A percentile compares a stretch with the other conserved stretches of the same genome.
Conservation (phyloP, 495 filamentous ascomycete genomes). For the Penicillium soppii region DNA sequence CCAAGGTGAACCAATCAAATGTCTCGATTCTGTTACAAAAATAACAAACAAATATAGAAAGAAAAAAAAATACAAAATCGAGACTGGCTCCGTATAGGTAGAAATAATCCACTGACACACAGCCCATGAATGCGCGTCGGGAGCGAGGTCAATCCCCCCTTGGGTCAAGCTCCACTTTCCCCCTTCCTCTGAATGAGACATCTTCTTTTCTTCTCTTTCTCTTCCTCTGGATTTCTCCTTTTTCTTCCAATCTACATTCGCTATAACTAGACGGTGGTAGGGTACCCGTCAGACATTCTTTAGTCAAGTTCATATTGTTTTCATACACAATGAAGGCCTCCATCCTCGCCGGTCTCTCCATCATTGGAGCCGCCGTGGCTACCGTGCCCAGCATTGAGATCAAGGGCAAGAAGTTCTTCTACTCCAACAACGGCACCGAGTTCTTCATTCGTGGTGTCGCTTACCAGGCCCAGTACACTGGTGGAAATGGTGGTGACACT, state of each 20-base stretch:
- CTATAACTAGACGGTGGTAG: conserved; percentile 4
- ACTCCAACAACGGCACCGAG: conserved; percentile 71
- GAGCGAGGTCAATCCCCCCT: conserved; percentile 4
- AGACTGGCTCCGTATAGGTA: not conserved
- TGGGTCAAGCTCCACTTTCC: conserved; percentile 1
- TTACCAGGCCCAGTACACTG: conserved; percentile 68
- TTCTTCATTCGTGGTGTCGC: conserved; percentile 92
- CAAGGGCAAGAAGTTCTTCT: conserved; percentile 67
- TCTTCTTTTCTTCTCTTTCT: conserved; percentile 17
- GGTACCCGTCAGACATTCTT: conserved; percentile 19
- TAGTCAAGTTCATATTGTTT: not conserved
- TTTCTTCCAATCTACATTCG: conserved; percentile 3
- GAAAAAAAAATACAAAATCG: too few relatives aligned
- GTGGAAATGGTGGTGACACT: conserved; percentile 33
- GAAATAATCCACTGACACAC: not conserved
- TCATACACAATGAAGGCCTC: conserved; percentile 45
- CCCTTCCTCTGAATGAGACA: conserved; percentile 12
- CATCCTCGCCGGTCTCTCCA: conserved; percentile 47
- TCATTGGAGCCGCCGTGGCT: conserved; percentile 55
- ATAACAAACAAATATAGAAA: not conserved
- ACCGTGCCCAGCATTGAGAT: conserved; percentile 65
- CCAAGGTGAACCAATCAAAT: too few relatives aligned
- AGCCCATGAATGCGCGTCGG: conserved; percentile 2
- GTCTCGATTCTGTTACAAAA: too few relatives aligned
- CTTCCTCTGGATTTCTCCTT: conserved; percentile 2